Conservation (phyloP, 2,329 filamentous ascomycete species). For the Cadophora sp. region DNA sequence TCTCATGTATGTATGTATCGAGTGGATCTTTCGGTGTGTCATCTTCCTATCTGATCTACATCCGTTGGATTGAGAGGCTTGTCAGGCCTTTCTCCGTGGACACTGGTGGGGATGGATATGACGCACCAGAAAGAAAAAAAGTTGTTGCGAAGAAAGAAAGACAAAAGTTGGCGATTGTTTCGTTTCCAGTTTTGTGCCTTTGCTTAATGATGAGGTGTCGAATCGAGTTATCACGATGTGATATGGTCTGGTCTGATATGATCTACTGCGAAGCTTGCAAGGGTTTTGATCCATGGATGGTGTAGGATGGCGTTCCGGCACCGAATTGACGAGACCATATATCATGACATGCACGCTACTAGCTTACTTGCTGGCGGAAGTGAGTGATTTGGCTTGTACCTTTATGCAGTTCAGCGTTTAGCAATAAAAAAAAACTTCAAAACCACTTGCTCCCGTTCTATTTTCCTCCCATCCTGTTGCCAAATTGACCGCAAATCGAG, state of each 20-base stretch:
- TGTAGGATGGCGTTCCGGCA: slow-evolving; percentile 9
- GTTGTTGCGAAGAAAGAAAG: not conserved
- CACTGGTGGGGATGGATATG: not conserved
- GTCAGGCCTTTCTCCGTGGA: not conserved
- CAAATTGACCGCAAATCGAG: too few species aligned
- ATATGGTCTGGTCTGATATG: not conserved
- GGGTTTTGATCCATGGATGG: not conserved
- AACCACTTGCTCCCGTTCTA: not conserved
- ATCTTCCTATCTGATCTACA: not conserved
- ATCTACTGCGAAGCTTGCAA: not conserved
- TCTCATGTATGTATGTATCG: not conserved
- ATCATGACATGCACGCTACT: slow-evolving; percentile 7
- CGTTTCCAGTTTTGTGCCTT: too few species aligned
- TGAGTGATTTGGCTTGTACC: not conserved
- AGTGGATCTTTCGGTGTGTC: not conserved
- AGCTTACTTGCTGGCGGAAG: not conserved
- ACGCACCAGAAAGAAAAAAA: not conserved
- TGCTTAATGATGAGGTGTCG: not conserved
- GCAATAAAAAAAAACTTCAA: not conserved
- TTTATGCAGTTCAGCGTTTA: not conserved
- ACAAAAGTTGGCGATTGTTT: not conserved
- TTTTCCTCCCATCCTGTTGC: not conserved
- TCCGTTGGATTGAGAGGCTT: slow-evolving; percentile 4
- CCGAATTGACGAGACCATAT: not conserved
- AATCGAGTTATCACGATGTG: not conserved